Conservation (phyloP, 1,284 basidiomycete genomes). For the Ceratobasidium sp. region DNA sequence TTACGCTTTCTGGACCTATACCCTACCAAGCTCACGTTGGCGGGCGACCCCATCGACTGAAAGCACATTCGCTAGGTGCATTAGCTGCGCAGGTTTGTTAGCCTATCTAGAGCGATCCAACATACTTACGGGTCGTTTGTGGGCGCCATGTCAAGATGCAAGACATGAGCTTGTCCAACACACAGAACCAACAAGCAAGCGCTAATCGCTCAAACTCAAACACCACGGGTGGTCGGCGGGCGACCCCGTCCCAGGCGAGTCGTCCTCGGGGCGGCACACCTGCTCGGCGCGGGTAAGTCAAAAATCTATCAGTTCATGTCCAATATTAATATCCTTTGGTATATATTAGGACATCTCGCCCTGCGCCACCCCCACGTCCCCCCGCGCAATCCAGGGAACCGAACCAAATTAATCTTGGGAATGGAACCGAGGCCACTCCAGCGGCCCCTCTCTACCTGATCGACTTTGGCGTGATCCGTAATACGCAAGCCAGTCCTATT, state of each 20-base stretch:
- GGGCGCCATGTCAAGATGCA: not conserved
- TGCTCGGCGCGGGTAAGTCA: not conserved
- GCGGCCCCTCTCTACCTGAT: not conserved
- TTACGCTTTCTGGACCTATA: not conserved
- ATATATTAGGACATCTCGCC: not conserved
- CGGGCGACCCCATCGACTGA: slow-evolving; percentile 1
- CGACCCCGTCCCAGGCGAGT: not conserved
- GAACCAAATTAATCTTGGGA: not conserved
- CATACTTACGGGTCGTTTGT: not conserved
- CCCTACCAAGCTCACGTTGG: not conserved
- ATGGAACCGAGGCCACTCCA: not conserved
- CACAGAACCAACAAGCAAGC: not conserved
- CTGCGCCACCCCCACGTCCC: not conserved
- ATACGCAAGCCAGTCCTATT: not conserved
- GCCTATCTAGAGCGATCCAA: not conserved
- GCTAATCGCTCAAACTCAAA: not conserved
- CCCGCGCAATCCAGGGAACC: not conserved
- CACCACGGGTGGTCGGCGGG: not conserved
- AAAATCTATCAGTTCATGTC: too few relatives aligned
- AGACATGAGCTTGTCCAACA: not conserved
- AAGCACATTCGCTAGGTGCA: not conserved
- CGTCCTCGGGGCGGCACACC: not conserved
- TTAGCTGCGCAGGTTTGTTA: not conserved
- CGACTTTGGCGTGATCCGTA: slow-evolving; percentile 17
- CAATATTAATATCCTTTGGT: too few relatives aligned